Evolutionary conservation across 148 eudicot genomes (phyloP), one percentile per base, ranked within the genome.

Genomic region (Spergularia bocconei): DNA sequence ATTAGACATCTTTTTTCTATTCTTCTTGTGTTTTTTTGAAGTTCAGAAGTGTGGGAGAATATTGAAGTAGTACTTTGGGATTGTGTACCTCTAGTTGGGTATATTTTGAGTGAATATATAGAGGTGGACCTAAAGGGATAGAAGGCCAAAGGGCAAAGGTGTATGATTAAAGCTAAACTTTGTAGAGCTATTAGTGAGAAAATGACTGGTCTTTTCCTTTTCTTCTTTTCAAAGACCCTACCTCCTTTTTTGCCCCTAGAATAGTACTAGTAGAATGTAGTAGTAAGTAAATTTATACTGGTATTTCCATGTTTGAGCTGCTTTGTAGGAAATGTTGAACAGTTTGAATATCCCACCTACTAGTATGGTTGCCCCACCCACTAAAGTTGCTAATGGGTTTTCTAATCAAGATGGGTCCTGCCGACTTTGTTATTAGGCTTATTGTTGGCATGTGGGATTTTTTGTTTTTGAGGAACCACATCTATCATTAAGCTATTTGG

Each of bases 401-500:
- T 73, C 78, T 74, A 78, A 72, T 80, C 84, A 76, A 85, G 12
- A 74, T 78, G 83, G 82, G 76, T 77, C 85, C 75, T 55, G 71
- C 75, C 85, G 82, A 80, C 80, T 82, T 78, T 80, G 77, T 78
- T 67, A 38, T 63, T 36, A 69, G 57, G 74, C 63, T 44, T 53
- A 69, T 33, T 38, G 74, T 29, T 75, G 72, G 70, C 80, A 83
- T 75, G 84, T 80, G 82, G 77, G 73, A 66, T 64, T 21, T 63
- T 76, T 76, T 41, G 48, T 71, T 64, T 75, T 56, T 76, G 71
- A 38, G 63, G 68, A 58, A 61, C 48, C 73, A 80, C 52, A 59
- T 50, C 69, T 67, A 66, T 80, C 76, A 59, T 55, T 48, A 50
- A 65, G 62, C 77, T 59, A 51, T 66, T 63, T 66, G 71, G 76